These are phyloP conservation scores for Tripidium arundinaceum DNA, from an alignment of 202 grass and related monocot genomes.

Conservation along the genomic window DNA sequence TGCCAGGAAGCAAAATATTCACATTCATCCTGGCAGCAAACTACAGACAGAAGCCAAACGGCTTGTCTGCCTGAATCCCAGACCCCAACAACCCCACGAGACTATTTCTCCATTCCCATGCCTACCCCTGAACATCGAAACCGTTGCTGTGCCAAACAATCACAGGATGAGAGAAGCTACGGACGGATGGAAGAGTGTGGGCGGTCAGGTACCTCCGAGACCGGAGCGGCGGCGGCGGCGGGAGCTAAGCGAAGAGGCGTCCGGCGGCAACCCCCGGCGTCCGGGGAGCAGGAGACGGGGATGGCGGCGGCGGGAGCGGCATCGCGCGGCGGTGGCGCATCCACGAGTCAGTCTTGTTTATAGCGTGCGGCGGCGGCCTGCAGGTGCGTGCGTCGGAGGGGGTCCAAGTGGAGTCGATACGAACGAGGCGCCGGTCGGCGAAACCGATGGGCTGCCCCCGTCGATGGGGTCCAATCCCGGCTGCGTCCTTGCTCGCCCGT, in stretches of 20 bases:
- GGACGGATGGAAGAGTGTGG: not conserved
- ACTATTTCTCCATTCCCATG: not conserved
- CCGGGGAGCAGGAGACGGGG: conserved; percentile 1
- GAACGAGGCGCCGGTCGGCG: conserved; percentile 4
- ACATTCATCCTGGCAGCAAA: not conserved
- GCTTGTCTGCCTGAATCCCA: not conserved
- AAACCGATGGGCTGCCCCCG: not conserved
- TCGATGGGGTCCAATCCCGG: not conserved
- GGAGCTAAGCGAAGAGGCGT: conserved; percentile 44
- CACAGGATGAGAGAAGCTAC: not conserved
- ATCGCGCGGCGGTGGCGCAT: conserved; percentile 38
- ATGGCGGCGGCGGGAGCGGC: conserved; percentile 22
- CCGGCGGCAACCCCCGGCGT: conserved; percentile 21
- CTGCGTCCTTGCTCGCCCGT: too few species aligned
- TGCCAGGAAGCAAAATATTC: not conserved
- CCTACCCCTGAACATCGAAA: not conserved
- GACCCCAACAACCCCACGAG: not conserved
- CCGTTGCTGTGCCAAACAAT: not conserved
- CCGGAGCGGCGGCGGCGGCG: conserved; percentile 40
- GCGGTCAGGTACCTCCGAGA: conserved; percentile 36
- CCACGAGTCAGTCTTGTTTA: conserved; percentile 5
- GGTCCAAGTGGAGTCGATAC: not conserved
- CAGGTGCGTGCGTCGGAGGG: too few species aligned
- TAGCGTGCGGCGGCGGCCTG: not conserved
- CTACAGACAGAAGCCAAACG: not conserved